Conservation (phyloP, 805 yeast species). For the Deakozyma indianensis region DNA sequence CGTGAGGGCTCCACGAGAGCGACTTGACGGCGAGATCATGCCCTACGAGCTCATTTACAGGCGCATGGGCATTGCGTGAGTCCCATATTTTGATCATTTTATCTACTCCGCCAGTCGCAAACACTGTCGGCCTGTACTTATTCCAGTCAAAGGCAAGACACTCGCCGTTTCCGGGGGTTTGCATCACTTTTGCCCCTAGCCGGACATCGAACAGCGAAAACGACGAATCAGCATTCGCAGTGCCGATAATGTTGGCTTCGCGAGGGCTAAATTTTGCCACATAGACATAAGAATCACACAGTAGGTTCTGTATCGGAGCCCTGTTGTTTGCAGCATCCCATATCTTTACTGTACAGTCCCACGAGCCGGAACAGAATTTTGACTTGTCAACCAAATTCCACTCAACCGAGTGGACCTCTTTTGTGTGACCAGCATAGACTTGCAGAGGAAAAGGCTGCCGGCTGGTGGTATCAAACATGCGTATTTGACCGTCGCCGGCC, state of each 20-base stretch:
- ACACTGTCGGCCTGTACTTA: slow-evolving; percentile 62
- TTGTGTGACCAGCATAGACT: slow-evolving; percentile 46
- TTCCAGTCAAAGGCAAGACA: slow-evolving; percentile 77
- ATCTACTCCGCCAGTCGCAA: slow-evolving; percentile 91
- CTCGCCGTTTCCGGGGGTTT: slow-evolving; percentile 63
- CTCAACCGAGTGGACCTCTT: slow-evolving; percentile 59
- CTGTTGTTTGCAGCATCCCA: slow-evolving; percentile 16
- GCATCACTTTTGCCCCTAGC: slow-evolving; percentile 26
- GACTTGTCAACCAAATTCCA: slow-evolving; percentile 63
- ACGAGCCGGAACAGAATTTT: slow-evolving; percentile 61
- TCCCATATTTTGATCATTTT: slow-evolving; percentile 80
- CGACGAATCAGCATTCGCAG: slow-evolving; percentile 62
- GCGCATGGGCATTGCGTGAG: slow-evolving; percentile 55
- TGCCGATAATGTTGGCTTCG: slow-evolving; percentile 51
- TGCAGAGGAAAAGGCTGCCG: slow-evolving; percentile 15
- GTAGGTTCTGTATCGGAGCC: slow-evolving; percentile 18
- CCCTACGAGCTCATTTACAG: slow-evolving; percentile 63
- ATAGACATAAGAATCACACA: slow-evolving; percentile 48
- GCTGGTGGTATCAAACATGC: slow-evolving; percentile 60
- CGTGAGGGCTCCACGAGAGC: slow-evolving; percentile 84
- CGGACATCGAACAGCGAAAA: slow-evolving; percentile 76
- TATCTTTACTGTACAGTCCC: slow-evolving; percentile 82
- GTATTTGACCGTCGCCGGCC: slow-evolving; percentile 81
- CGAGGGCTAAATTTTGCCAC: slow-evolving; percentile 77
- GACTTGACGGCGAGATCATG: slow-evolving; percentile 82